Base-by-base conservation (phyloP, 805 yeast species). In the Kazachstania africana region DNA sequence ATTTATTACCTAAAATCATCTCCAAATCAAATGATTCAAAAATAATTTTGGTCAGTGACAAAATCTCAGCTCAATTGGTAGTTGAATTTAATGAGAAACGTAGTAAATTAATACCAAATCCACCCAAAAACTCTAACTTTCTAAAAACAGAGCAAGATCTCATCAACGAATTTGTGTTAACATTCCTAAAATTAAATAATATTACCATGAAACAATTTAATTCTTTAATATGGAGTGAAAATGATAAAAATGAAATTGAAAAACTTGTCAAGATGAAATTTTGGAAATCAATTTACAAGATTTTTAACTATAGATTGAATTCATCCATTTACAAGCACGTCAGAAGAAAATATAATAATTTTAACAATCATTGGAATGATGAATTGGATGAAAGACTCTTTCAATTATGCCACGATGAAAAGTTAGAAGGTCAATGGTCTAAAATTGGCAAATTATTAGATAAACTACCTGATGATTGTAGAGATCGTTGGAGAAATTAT, bases 391-490 rank as follows among this genome's bases (percentile, higher is more conserved):
- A 59, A 22, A 60, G 63, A 26, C 62, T 85, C 28, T 68, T 69
- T 3, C 64, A 64, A 33, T 58, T 79, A 31, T 78, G 79, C 2
- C 54, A 64, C 10, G 70, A 72, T n/a, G 66, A 70, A 39, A 31
- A 28, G 8, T 14, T 36, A n/a, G 79, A 73, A 32, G 81, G 87
- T n/a, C 79, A 78, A 47, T 85, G 95, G 96, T 80, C 79, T 45
- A 59, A 63, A 16, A 80, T 85, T 38, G 95, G 95, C 4, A 65
- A 66, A 27, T 57, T 61, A 9, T 62, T 85, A 73, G 79, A 78
- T 8, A 63, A 95, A 44, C 84, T 85, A 95, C 95, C 96, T 0
- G 95, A 85, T 47, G 96, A 85, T 55, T 84, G 95, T 55, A 66
- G 95, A 40, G 96, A 85, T 53, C 63, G 95, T 38, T 85, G 93